Evolutionary conservation across 1,284 basidiomycete species (phyloP), one percentile per base, ranked within the genome.

Genomic region (Termitomyces sp.): DNA sequence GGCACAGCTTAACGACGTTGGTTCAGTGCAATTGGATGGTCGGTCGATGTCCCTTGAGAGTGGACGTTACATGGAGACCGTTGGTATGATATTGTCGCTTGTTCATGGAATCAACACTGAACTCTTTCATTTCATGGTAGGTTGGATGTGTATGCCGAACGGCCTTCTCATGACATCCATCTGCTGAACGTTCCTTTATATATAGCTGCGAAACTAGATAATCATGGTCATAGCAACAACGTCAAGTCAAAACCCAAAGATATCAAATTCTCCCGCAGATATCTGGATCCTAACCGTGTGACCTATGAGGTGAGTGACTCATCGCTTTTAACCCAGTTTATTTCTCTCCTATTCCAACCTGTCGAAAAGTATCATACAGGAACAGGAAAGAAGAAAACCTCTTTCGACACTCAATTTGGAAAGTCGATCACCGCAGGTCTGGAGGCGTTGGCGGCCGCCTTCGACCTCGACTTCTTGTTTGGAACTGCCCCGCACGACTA

Each of bases 401-500:
- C 70, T 1, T 88, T 87, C 60, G 83, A 86, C 60, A 90, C 86
- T 0, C 3, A 48, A 0, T 42, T 62, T 8, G 87, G 88, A 1
- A 57, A 64, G 35, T 55, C 49, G 5, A 84, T 90, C 61, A 83
- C 83, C 0, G 16, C 66, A 1, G 84, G 84, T 10, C 67, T 89
- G 33, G 63, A 74, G 21, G 60, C 72, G 8, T 74, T 89, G 28
- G 72, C 80, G 2, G 62, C 72, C 41, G 66, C 64, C 28, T 90
- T 83, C 62, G 72, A 84, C 56, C 69, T 91, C 39, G 66, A 63
- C 38, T 72, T 73, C 56, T 52, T 72, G 9, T 88, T 82, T 49
- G 91, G 91, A 3, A 82, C 75, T 38, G 83, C 87, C 0, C 90
- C 91, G 0, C 78, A 80, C 49, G 86, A 91, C 65, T 89, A 80